Evolutionary conservation across 768 basidiomycete species (phyloP), one percentile per base, ranked within the genome.

Genomic region (Tulasnella sp.): DNA sequence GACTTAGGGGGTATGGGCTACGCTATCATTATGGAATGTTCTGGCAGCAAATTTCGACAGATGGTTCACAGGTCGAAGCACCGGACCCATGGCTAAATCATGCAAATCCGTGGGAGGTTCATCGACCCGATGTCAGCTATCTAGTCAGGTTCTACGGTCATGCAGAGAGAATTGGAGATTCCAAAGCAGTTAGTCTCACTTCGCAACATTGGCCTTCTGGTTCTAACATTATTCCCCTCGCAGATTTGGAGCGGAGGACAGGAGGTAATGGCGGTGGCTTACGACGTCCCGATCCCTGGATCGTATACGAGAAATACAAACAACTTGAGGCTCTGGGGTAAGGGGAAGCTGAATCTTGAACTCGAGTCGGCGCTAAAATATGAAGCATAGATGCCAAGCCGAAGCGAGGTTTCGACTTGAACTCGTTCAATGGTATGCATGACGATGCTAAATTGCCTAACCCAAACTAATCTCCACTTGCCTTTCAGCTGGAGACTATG

Each of bases 61-160:
- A 93, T 79, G 94, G 94, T 18, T 82, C 84, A 46, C 94, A 95
- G 83, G 90, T 95, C 2, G 94, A 96, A 87, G 78, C 78, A n/a
- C 95, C 95, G 2, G 96, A 97, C 85, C 95, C 95, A 79, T 97
- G 96, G 96, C 87, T 97, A 68, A 92, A 94, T 44, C 87, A 93
- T 82, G 91, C 92, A 82, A 95, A 97, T 84, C 94, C 94, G 8
- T 82, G 94, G 94, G 95, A 78, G 88, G 88, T 95, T 58, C 92
- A 92, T 19, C 92, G 94, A 74, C 87, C 94, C 76, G 97, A 98
- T 83, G 94, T 98, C 76, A 87, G 88, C 27, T 94, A 93, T 82
- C 92, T 94, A 36, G 88, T 99, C 31, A 90, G 96, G 36, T 97
- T 99, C 87, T 95, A 96, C 82, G 97, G 97, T 1, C 86, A 89